phyloP scores from a whole-genome alignment of 2,329 filamentous ascomycete species.

The Botryotinia calthae region DNA sequence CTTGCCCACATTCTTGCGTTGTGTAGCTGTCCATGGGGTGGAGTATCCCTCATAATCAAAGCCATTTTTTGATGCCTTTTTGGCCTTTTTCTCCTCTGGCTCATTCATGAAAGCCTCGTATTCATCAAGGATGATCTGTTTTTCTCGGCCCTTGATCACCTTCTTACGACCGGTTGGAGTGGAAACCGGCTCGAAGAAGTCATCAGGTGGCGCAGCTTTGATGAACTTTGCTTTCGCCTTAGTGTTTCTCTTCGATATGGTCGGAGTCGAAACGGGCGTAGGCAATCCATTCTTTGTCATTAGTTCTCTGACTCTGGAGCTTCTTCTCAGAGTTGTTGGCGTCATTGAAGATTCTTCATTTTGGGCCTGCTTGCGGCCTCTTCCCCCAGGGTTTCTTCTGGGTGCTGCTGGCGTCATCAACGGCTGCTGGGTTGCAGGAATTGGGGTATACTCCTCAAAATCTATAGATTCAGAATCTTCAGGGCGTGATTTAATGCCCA shows the following conservation, averaged over 20 bases:
- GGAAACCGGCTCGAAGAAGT: not conserved
- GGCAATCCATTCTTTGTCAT: accelerated
- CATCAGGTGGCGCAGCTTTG: accelerated
- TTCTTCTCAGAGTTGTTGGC: not conserved
- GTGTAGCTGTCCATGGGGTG: not conserved
- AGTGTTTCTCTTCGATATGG: accelerated
- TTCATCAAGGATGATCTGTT: not conserved
- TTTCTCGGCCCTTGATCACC: not conserved
- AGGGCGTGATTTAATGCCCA: accelerated
- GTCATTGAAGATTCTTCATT: not conserved
- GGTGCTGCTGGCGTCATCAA: not conserved
- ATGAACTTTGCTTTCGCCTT: not conserved
- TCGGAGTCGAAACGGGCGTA: not conserved
- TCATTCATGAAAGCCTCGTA: not conserved
- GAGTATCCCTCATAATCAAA: not conserved
- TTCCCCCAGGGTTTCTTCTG: accelerated
- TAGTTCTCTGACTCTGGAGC: accelerated
- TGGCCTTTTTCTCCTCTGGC: accelerated
- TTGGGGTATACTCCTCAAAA: accelerated
- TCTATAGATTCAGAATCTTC: accelerated
- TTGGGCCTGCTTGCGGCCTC: accelerated
- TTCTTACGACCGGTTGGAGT: not conserved
- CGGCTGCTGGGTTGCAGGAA: accelerated
- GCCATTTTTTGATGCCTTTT: not conserved
- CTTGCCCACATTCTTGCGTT: not conserved